These are phyloP conservation scores for Blakeslea trispora DNA, from an alignment of 371 early-diverging fungal genomes.

Conservation along the genomic window DNA sequence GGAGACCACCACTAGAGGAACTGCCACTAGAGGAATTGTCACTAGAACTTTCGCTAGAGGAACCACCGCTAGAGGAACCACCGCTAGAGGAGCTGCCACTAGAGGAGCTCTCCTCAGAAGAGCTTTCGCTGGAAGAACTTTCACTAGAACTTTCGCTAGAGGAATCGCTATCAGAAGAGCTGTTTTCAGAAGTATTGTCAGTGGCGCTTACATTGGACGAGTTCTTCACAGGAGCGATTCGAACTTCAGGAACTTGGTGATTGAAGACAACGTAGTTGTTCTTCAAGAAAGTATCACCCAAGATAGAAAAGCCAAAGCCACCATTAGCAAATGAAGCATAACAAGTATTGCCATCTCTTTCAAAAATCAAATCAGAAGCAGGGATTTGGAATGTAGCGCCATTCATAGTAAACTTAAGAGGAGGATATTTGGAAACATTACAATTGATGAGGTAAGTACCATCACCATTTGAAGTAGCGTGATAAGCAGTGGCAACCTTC, in stretches of 20 bases:
- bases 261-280: conserved; percentile 48
- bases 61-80: no score
- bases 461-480: conserved; percentile 25
- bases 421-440: conserved; percentile 13
- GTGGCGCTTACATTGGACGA: no score
- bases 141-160: no score
- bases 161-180: no score
- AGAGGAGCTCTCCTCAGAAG: conserved; percentile 3
- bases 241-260: conserved; percentile 23
- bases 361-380: conserved; percentile 17
- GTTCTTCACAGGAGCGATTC: conserved; percentile 17
- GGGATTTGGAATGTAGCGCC: conserved; percentile 20
- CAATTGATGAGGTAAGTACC: conserved; percentile 24
- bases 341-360: conserved; percentile 9
- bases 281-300: conserved; percentile 51
- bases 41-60: no score
- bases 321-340: conserved; percentile 25
- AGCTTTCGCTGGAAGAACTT: no score
- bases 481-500: conserved; percentile 14
- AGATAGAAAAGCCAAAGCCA: conserved; percentile 27
- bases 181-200: no score
- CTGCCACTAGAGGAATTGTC: no score
- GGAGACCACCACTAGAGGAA: no score
- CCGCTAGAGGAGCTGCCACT: no score
- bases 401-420: conserved; percentile 17